Evolutionary conservation across 495 filamentous ascomycete genomes (phyloP), one percentile per base, ranked within the genome.

Genomic region (Penicillium antarcticum): DNA sequence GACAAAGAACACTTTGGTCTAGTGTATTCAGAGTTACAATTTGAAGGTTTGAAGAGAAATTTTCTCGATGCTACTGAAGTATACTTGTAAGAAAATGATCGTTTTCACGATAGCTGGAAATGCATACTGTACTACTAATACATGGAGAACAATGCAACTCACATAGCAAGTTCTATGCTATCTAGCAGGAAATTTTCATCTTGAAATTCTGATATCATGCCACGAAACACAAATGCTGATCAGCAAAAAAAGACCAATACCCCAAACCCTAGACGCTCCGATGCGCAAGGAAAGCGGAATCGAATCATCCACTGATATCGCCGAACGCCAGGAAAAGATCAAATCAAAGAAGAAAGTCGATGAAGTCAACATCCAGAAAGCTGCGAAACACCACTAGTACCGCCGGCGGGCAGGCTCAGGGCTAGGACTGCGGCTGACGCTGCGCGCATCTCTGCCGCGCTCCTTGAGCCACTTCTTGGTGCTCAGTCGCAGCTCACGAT

Each of bases 381-480:
- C 47, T 18, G 19, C 31, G 26, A 40, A 12, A 16, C 39, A 63
- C n/a, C 49, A 26, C 48, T 78, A 89, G 60, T 72, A 86, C 55
- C 87, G 76, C 67, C 81, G 81, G 56, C 86, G 79, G 48, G 84
- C 84, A 6, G 87, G 87, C 70, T 91, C 87, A 7, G 87, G 87
- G 58, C 82, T 89, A 1, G 87, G 87, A 66, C 84, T 88, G 55
- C 86, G 74, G 42, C 69, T 84, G 54, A 83, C 80, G 71, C 91
- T 96, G 64, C 92, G 79, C 57, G 87, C 84, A 78, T 96, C 91
- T 50, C 91, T 80, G 21, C 91, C 89, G 29, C 91, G 78, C 67
- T 81, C 80, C 77, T 87, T 87, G 63, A 97, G 70, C 95, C 92
- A 97, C 80, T 97, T 97, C 83, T 95, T 95, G 57, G 91, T 96